Evolutionary conservation across 176 grass and related monocot species (phyloP).

Genomic region (Aegilops sharonensis): DNA sequence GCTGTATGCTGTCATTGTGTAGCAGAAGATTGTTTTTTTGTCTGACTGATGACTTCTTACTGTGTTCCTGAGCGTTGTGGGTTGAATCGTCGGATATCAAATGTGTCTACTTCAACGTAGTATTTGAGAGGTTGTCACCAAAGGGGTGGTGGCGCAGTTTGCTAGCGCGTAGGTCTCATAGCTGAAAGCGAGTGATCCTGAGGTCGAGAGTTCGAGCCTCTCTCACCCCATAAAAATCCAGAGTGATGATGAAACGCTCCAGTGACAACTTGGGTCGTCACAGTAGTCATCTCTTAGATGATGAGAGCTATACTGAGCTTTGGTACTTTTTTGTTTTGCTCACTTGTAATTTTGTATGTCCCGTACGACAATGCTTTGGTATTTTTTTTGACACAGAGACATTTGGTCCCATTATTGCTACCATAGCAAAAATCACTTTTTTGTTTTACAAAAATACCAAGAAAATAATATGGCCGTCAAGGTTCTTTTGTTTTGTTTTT

Average conservation of each 20-base stretch:
- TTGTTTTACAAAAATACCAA: too few relatives aligned
- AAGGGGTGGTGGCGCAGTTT: constrained; percentile 50
- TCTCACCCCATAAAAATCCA: constrained; percentile 32
- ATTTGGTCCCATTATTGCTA: too few relatives aligned
- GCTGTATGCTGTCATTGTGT: neutral
- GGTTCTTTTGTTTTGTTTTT: too few relatives aligned
- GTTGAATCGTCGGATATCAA: neutral
- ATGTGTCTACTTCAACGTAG: neutral
- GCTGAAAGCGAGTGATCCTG: constrained; percentile 44
- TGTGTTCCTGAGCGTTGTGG: neutral
- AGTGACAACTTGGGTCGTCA: constrained; percentile 36
- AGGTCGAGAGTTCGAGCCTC: constrained; percentile 78
- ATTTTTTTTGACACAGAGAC: too few relatives aligned
- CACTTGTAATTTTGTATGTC: neutral
- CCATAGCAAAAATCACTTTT: too few relatives aligned
- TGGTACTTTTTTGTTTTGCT: neutral
- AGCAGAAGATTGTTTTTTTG: neutral
- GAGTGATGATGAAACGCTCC: constrained; percentile 44
- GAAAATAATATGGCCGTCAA: too few relatives aligned
- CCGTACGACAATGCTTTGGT: too few relatives aligned
- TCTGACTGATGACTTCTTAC: neutral
- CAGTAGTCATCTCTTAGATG: constrained; percentile 13
- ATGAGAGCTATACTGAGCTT: neutral
- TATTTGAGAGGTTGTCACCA: neutral
- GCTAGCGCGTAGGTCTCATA: constrained; percentile 47